These are phyloP conservation scores for Kwoniella bestiolae DNA, from an alignment of 768 basidiomycete genomes.

Conservation along the genomic window DNA sequence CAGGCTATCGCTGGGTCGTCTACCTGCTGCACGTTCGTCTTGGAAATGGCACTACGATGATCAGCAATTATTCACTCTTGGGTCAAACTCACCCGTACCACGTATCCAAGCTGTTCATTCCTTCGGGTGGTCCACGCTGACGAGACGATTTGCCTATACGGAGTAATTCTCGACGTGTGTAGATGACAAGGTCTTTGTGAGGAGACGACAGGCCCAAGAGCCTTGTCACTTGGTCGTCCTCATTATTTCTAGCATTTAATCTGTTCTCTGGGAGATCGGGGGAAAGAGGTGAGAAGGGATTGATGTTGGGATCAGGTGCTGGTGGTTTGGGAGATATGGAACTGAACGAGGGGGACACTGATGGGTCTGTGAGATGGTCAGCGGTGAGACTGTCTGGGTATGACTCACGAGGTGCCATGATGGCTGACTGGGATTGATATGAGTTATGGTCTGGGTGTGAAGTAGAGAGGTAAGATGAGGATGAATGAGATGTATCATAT, in stretches of 20 bases:
- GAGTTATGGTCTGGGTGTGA: no score
- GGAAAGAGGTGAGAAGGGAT: conserved; percentile 32
- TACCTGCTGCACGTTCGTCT: neutral
- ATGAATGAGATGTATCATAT: neutral
- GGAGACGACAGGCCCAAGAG: conserved; percentile 5
- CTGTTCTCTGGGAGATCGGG: conserved; percentile 27
- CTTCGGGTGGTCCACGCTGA: conserved; percentile 3
- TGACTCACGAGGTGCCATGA: conserved; percentile 7
- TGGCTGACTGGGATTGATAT: neutral
- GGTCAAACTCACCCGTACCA: conserved; percentile 47
- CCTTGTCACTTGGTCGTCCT: conserved; percentile 10
- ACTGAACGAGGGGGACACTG: conserved; percentile 8
- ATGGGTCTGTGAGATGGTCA: neutral
- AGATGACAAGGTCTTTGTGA: conserved; percentile 4
- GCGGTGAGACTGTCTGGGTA: neutral
- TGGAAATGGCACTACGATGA: conserved; percentile 1
- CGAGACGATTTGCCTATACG: conserved; percentile 31
- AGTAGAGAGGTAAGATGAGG: neutral
- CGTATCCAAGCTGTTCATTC: conserved; percentile 27
- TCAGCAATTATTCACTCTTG: neutral
- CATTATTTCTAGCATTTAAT: neutral
- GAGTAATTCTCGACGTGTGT: conserved; percentile 30
- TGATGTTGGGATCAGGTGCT: conserved; percentile 26
- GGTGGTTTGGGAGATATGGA: conserved; percentile 20
- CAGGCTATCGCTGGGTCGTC: conserved; percentile 49